Percentiles rank a stretch among this genome's conserved stretches.
Evolutionary conservation across 192 early-diverging fungal genomes (phyloP).

Genomic region (Rhizophagus sp.): DNA sequence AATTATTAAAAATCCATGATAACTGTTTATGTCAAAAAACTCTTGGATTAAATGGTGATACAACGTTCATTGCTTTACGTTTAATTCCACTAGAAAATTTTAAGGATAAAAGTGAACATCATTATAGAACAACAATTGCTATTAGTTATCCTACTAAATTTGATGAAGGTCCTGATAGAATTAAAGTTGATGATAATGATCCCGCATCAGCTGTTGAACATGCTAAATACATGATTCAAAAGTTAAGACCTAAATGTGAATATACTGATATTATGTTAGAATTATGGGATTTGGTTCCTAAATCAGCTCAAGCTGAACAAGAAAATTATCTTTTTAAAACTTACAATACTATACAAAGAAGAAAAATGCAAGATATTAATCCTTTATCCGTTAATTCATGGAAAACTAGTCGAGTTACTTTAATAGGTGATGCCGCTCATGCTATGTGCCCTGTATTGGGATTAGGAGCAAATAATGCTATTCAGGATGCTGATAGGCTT

Average conservation of each 20-base stretch:
- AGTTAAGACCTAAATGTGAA: background rate
- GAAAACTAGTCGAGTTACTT: background rate
- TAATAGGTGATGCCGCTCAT: background rate
- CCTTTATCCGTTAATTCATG: background rate
- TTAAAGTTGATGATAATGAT: background rate
- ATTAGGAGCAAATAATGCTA: background rate
- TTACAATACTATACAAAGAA: background rate
- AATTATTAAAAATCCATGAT: background rate
- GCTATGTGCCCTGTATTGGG: background rate
- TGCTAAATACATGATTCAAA: background rate
- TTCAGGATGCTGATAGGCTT: background rate
- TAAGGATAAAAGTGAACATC: background rate
- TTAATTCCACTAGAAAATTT: conserved; percentile 1
- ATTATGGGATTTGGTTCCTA: background rate
- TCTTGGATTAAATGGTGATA: background rate
- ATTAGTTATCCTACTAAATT: background rate
- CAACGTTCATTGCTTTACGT: background rate
- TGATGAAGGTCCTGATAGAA: background rate
- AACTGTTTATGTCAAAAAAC: background rate
- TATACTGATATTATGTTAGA: background rate
- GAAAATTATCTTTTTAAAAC: background rate
- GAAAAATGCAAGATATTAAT: background rate
- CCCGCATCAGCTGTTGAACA: background rate
- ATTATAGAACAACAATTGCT: background rate
- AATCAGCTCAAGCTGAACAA: background rate